phyloP scores from a whole-genome alignment of 228 moss, liverwort and hornwort species.

The Sphagnum fallax region DNA sequence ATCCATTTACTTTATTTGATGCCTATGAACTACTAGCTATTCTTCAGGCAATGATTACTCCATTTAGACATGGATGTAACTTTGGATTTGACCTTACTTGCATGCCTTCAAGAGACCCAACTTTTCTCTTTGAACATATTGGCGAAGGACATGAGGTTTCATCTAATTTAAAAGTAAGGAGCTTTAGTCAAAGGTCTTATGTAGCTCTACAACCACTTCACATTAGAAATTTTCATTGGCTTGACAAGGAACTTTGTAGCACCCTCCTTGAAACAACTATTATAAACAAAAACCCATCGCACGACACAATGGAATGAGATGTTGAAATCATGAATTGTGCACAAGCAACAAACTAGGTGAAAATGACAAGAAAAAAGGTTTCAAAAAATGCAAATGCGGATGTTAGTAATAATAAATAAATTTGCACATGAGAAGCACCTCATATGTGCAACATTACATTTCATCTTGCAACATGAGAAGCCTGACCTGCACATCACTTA shows the following conservation, averaged over 20 bases:
- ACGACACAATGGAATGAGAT: no score
- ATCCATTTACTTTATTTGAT: background rate
- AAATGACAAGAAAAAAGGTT: no score
- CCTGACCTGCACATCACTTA: no score
- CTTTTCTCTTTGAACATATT: conserved; percentile 51
- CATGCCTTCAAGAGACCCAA: conserved; percentile 23
- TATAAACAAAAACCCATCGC: background rate
- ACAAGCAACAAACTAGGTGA: no score
- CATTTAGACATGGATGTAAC: conserved; percentile 42
- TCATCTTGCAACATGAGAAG: no score
- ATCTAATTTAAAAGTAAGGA: conserved; percentile 24
- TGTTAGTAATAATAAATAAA: no score
- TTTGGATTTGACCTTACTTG: conserved; percentile 44
- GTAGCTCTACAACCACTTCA: conserved; percentile 44
- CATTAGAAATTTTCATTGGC: conserved; percentile 70
- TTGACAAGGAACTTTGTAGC: conserved; percentile 83
- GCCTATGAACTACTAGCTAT: background rate
- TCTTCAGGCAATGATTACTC: conserved; percentile 36
- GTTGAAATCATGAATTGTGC: no score
- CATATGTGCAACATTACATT: no score
- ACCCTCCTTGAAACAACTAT: conserved; percentile 75
- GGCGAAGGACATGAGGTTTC: conserved; percentile 30
- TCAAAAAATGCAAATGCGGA: no score
- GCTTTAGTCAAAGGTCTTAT: conserved; percentile 29
- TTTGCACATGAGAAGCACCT: no score